These are phyloP conservation scores for Umbelopsis vinacea DNA, from an alignment of 192 early-diverging fungal genomes.

Conservation along the genomic window DNA sequence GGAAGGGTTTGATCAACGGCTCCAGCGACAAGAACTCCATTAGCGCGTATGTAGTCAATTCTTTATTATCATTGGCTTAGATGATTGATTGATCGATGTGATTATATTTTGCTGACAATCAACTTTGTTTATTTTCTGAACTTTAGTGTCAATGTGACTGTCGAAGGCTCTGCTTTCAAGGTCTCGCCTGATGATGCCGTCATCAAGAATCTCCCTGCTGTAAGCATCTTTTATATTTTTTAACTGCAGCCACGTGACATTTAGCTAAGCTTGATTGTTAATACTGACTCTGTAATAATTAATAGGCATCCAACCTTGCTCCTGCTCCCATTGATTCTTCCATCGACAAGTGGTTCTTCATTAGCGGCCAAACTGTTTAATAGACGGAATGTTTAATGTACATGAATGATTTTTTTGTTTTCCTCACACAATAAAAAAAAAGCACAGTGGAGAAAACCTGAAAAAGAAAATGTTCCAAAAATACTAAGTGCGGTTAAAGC, in stretches of 20 bases:
- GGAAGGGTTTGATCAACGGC: conserved; percentile 81
- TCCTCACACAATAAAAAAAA: background rate
- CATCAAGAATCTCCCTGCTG: conserved; percentile 62
- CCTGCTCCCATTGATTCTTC: conserved; percentile 79
- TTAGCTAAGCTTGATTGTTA: conserved; percentile 15
- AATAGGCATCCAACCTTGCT: conserved; percentile 48
- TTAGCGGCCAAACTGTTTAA: conserved; percentile 77
- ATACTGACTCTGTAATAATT: conserved; percentile 11
- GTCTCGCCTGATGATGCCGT: conserved; percentile 59
- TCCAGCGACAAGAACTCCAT: conserved; percentile 75
- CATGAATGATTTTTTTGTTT: background rate
- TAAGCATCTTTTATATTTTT: conserved; percentile 27
- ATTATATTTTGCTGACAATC: conserved; percentile 20
- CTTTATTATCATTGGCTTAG: conserved; percentile 6
- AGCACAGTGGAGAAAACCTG: background rate
- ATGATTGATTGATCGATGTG: background rate
- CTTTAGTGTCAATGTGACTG: conserved; percentile 68
- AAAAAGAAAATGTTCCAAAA: background rate
- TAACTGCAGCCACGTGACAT: conserved; percentile 20
- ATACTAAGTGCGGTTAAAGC: background rate
- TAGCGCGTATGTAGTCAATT: conserved; percentile 54
- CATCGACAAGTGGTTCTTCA: conserved; percentile 99
- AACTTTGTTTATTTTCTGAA: conserved; percentile 10
- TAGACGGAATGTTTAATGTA: conserved; percentile 9
- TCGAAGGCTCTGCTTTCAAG: conserved; percentile 75